Percentiles rank a stretch among this genome's conserved stretches.
These are phyloP conservation scores for Tritrichomonas musculus DNA, from an alignment of 208 protist genomes.

Conservation along the genomic window DNA sequence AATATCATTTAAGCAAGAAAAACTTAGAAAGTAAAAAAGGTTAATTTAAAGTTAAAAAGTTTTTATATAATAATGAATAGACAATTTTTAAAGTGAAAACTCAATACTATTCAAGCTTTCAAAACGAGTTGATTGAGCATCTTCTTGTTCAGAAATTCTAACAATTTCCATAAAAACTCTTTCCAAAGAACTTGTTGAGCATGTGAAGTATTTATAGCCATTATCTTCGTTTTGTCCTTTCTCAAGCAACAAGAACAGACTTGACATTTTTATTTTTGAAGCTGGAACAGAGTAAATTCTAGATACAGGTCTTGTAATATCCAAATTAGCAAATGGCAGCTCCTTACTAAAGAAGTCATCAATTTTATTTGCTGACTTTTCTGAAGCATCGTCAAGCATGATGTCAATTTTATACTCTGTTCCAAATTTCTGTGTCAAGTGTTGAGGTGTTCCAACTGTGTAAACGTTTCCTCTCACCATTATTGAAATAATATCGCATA, in stretches of 20 bases:
- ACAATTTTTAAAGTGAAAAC: no score
- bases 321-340: not conserved
- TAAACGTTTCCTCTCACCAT: constrained; percentile 26
- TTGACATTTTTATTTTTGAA: no score
- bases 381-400: not conserved
- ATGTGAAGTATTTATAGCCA: not conserved
- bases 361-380: not conserved
- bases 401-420: constrained; percentile 26
- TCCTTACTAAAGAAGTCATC: not conserved
- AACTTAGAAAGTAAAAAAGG: not conserved
- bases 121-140: no score
- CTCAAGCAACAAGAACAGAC: not conserved
- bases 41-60: not conserved
- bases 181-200: not conserved
- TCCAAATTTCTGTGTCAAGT: not conserved
- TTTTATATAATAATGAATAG: no score
- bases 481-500: constrained; percentile 13
- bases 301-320: not conserved
- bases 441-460: no score
- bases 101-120: no score
- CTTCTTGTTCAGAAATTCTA: not conserved
- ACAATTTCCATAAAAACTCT: constrained; percentile 27
- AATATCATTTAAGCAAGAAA: not conserved
- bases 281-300: no score
- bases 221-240: not conserved